Percentiles rank a stretch among this genome's conserved stretches.
Conservation (phyloP, 768 basidiomycete species). For the Termitomyces sp. region DNA sequence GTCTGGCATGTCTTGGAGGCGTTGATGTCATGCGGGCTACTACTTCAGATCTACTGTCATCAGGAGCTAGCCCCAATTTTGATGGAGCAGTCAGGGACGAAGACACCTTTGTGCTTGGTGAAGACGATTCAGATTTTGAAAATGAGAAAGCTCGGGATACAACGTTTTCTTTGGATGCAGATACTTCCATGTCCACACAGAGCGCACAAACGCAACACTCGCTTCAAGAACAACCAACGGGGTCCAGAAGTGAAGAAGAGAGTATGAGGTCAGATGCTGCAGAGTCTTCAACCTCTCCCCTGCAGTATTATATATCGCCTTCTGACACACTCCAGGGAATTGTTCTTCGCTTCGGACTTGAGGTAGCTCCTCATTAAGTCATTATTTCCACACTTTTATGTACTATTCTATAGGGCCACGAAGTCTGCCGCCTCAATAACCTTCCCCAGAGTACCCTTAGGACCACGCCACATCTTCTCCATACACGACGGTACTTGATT, state of each 20-base stretch:
- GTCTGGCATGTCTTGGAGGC: slow-evolving; percentile 61
- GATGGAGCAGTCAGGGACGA: slow-evolving; percentile 55
- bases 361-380: slow-evolving; percentile 26
- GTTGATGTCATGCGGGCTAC: slow-evolving; percentile 30
- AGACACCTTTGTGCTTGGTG: slow-evolving; percentile 61
- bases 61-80: slow-evolving; percentile 25
- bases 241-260: not conserved
- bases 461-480: slow-evolving; percentile 69
- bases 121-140: slow-evolving; percentile 38
- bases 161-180: not conserved
- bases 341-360: slow-evolving; percentile 50
- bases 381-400: not conserved
- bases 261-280: not conserved
- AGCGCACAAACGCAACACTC: not conserved
- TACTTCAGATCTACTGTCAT: slow-evolving; percentile 1
- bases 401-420: slow-evolving; percentile 34
- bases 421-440: slow-evolving; percentile 60
- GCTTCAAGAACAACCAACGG: not conserved
- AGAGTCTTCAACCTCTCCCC: slow-evolving; percentile 14
- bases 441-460: slow-evolving; percentile 59
- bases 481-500: slow-evolving; percentile 54
- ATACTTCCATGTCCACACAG: not conserved
- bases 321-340: slow-evolving; percentile 63
- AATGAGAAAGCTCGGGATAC: slow-evolving; percentile 17
- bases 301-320: slow-evolving; percentile 48